Evolutionary conservation across 306 rosid species (phyloP), one percentile per base, ranked within the genome.

Genomic region (Rosa rugosa): DNA sequence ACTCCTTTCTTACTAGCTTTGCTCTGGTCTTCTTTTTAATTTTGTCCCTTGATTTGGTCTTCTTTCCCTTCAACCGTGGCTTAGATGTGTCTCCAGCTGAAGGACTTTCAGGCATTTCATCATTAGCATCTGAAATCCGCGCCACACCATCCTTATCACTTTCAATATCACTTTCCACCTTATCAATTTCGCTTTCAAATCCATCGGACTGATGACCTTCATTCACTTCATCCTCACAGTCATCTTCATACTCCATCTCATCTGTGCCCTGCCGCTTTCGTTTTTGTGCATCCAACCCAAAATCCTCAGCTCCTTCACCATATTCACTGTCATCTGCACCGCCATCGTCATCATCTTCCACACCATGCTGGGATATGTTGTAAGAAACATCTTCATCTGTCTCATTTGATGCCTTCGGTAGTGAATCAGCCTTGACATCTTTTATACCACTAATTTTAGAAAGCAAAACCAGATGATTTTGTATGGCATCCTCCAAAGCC

Each of bases 191-290:
- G 18, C 79, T 79, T 54, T 82, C 85, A 71, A 71, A 56, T 78
- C 80, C 89, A 75, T 82, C 88, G 20, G 89, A 79, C 10, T 25
- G 79, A 75, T 87, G 90, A 49, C 80, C 89, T 38, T 84, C 91
- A 46, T 44, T 76, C 4, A 11, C 76, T 60, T 88, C 97, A 71
- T 80, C 96, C 18, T 87, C 96, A 71, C 83, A 77, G 84, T 80
- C 90, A 76, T 89, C 99, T 50, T 93, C 99, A 65, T 95, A 93
- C 81, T 95, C 99, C 87, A 95, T 82, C 89, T 93, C 97, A 84
- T 91, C 98, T 46, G 46, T 84, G 72, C 72, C 91, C 83, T 86
- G 96, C n/a, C 71, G 89, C 79, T 87, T 93, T 78, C 81, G 88
- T 80, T 91, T 95, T 60, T 87, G 92, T 20, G 89, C 90, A 81